Base-by-base conservation (phyloP, 306 rosid species). In the Sphenostylis stenocarpa region DNA sequence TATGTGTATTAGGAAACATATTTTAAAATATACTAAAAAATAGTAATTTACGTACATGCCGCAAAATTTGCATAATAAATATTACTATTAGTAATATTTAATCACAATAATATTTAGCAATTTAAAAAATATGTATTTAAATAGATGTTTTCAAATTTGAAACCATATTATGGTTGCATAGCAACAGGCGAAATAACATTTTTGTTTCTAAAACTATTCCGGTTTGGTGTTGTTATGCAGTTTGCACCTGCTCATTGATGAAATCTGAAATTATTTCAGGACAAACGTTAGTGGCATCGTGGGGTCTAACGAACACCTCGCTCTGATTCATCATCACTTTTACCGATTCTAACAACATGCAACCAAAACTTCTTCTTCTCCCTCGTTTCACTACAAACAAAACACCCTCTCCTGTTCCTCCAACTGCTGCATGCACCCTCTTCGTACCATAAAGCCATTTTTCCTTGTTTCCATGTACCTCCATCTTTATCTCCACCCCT, bases 291-390 rank as follows among this genome's bases (percentile, higher is more conserved):
- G 72, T 62, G 24, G 52, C 31, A 68, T 67, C 57, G 24, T 23
- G 67, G 20, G 91, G 90, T 66, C 48, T 36, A 85, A 85, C 91
- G 91, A 80, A 75, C 60, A 77, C 10, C 24, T 82, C 87, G 91
- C 65, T 66, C n/a, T 62, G 26, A 45, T 39, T 15, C 66, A 65
- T 44, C 36, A 41, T 79, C 76, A 24, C 73, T 85, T 81, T 70
- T 57, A 79, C 88, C 77, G 48, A 79, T 80, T 85, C 90, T 85
- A 52, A 41, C 61, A 77, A 48, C 86, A 76, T 68, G 71, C 86
- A 85, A 60, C 70, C 49, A 73, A 29, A 53, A 56, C 44, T 79
- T 80, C 90, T 82, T 82, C 82, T 82, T 58, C 31, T 17, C 0
- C 13, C 19, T 60, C 41, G 0, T 61, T 68, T 74, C 75, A 81